Conservation (phyloP, 495 filamentous ascomycete genomes). For the Neurospora sp. region DNA sequence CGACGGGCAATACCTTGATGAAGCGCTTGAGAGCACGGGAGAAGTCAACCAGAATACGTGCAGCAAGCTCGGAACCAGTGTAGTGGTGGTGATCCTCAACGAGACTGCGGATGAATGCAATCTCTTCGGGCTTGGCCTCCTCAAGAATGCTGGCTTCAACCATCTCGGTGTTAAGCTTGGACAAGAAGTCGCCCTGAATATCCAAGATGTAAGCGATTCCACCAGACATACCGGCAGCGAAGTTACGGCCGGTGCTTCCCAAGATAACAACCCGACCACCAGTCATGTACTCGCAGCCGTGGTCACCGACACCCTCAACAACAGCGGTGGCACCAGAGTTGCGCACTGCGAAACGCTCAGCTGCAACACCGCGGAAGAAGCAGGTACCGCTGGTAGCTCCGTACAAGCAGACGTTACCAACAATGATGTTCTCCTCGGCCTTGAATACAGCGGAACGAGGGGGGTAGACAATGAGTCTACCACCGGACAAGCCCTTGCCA, state of each 20-base stretch:
- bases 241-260: constrained; percentile 94
- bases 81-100: constrained; percentile 99
- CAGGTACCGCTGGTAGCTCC: constrained; percentile 87
- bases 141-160: constrained; percentile 84
- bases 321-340: constrained; percentile 97
- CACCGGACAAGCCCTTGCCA: constrained; percentile 93
- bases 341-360: constrained; percentile 95
- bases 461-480: constrained; percentile 92
- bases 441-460: constrained; percentile 90
- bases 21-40: constrained; percentile 85
- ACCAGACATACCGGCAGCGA: constrained; percentile 98
- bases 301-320: constrained; percentile 95
- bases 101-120: constrained; percentile 85
- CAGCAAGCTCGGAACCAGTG: constrained; percentile 93
- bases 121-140: constrained; percentile 64
- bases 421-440: constrained; percentile 94
- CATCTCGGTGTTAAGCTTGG: constrained; percentile 98
- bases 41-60: constrained; percentile 94
- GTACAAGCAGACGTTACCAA: constrained; percentile 96
- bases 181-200: constrained; percentile 80
- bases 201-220: constrained; percentile 97
- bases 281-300: constrained; percentile 99
- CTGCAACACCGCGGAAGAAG: constrained; percentile 97
- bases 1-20: constrained; percentile 87
- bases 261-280: constrained; percentile 87